These are phyloP conservation scores for Globisporangium cystogenes DNA, from an alignment of 352 stramenopile genomes.

Conservation along the genomic window DNA sequence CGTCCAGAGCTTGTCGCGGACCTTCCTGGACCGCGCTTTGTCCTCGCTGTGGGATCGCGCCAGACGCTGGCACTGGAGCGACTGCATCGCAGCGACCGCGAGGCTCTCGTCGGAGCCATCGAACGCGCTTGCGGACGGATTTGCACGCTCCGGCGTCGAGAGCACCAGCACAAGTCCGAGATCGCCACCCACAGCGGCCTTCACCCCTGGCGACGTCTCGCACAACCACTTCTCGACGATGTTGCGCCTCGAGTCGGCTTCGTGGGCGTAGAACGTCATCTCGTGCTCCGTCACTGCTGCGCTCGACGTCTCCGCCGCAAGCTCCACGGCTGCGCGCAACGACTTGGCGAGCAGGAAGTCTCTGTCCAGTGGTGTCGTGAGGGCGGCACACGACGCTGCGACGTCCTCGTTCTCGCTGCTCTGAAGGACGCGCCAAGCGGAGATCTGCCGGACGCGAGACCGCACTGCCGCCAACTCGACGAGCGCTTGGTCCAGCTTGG, in stretches of 20 bases:
- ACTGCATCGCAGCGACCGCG: conserved; percentile 20
- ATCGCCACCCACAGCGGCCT: conserved; percentile 12
- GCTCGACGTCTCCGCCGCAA: conserved; percentile 24
- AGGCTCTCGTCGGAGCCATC: conserved; percentile 14
- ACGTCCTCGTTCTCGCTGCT: neutral
- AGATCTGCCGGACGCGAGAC: conserved; percentile 1
- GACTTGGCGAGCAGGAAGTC: conserved; percentile 33
- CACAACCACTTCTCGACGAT: conserved; percentile 74
- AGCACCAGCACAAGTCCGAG: conserved; percentile 26
- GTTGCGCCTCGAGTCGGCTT: conserved; percentile 33
- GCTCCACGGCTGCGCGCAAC: conserved; percentile 26
- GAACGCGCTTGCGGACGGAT: conserved; percentile 2
- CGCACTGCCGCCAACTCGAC: neutral
- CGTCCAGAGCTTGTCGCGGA: conserved; percentile 40
- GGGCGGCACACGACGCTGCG: neutral
- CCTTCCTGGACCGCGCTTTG: conserved; percentile 10
- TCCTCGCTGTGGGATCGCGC: conserved; percentile 29
- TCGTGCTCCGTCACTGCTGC: conserved; percentile 32
- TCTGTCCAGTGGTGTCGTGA: conserved; percentile 14
- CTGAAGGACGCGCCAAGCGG: neutral
- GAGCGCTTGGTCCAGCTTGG: conserved; percentile 5
- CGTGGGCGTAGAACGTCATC: conserved; percentile 65
- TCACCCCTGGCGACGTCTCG: conserved; percentile 23
- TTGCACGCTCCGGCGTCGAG: conserved; percentile 17
- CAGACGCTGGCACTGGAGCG: conserved; percentile 38